Percentiles rank a stretch among this genome's conserved stretches.
Evolutionary conservation across 805 yeast species (phyloP).

Genomic region (Lachancea meyersii): DNA sequence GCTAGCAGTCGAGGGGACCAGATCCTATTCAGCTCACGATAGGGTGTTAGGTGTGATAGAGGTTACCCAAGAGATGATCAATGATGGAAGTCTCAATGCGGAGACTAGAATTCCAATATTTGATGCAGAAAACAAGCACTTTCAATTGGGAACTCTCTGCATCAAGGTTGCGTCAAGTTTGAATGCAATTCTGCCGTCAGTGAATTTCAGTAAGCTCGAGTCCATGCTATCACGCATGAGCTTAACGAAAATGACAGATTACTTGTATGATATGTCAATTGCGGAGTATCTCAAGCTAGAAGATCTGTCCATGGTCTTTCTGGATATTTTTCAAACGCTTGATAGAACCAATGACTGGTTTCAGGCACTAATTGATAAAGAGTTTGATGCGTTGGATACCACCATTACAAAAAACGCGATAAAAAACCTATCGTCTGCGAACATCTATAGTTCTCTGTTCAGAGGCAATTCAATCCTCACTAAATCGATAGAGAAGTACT

Average conservation of each 20-base stretch:
- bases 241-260: slow-evolving; percentile 46
- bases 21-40: slow-evolving; percentile 29
- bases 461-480: slow-evolving; percentile 83
- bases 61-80: slow-evolving; percentile 24
- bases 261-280: slow-evolving; percentile 23
- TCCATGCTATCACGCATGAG: slow-evolving; percentile 50
- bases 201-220: slow-evolving; percentile 56
- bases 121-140: slow-evolving; percentile 31
- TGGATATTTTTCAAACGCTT: slow-evolving; percentile 70
- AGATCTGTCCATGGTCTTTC: slow-evolving; percentile 49
- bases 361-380: slow-evolving; percentile 58
- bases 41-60: slow-evolving; percentile 48
- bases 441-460: slow-evolving; percentile 57
- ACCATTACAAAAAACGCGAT: slow-evolving; percentile 18
- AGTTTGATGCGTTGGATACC: slow-evolving; percentile 40
- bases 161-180: slow-evolving; percentile 46
- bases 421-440: slow-evolving; percentile 22
- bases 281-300: slow-evolving; percentile 43
- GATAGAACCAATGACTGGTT: slow-evolving; percentile 71
- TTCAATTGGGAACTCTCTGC: slow-evolving; percentile 53
- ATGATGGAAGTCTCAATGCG: slow-evolving; percentile 17
- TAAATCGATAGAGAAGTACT: slow-evolving; percentile 71
- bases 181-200: slow-evolving; percentile 53
- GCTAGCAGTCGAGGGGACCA: slow-evolving; percentile 21
- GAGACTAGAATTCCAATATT: slow-evolving; percentile 41